These are phyloP conservation scores for Globisporangium ultimum DNA, from an alignment of 352 stramenopile species.

Conservation along the genomic window DNA sequence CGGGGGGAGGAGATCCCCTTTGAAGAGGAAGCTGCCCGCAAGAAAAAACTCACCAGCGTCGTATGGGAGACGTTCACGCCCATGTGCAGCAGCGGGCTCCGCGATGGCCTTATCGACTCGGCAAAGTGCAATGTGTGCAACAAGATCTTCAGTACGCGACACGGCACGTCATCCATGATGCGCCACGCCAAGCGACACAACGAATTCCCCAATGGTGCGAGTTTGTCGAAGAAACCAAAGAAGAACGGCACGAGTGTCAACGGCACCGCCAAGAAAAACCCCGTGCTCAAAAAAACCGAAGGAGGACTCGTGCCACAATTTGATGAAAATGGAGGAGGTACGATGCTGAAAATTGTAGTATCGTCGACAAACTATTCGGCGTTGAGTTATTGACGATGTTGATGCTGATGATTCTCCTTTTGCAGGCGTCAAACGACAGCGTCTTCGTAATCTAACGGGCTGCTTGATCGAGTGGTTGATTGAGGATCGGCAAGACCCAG, in stretches of 20 bases:
- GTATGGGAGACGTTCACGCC: conserved; percentile 84
- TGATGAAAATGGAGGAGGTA: conserved; percentile 66
- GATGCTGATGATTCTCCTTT: background rate
- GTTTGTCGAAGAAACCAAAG: conserved; percentile 47
- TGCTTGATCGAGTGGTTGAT: conserved; percentile 74
- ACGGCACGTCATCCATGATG: conserved; percentile 84
- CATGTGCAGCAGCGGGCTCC: conserved; percentile 55
- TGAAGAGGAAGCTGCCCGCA: conserved; percentile 59
- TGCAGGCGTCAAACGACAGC: conserved; percentile 62
- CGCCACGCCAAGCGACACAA: conserved; percentile 75
- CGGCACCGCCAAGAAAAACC: conserved; percentile 38
- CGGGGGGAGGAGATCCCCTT: conserved; percentile 54
- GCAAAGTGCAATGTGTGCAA: conserved; percentile 72
- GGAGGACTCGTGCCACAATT: conserved; percentile 27
- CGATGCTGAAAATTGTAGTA: conserved; percentile 2
- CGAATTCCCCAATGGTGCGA: conserved; percentile 55
- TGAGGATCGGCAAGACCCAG: conserved; percentile 64
- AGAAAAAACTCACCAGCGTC: conserved; percentile 82
- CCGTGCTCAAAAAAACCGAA: conserved; percentile 40
- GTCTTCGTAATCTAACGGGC: conserved; percentile 54
- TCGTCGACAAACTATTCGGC: too few species aligned
- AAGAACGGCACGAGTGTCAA: conserved; percentile 22
- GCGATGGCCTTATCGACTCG: conserved; percentile 67
- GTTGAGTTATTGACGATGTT: conserved; percentile 4
- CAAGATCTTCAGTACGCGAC: conserved; percentile 78